phyloP scores from a whole-genome alignment of 352 stramenopile species.

The Phytophthora macrochlamydospora region DNA sequence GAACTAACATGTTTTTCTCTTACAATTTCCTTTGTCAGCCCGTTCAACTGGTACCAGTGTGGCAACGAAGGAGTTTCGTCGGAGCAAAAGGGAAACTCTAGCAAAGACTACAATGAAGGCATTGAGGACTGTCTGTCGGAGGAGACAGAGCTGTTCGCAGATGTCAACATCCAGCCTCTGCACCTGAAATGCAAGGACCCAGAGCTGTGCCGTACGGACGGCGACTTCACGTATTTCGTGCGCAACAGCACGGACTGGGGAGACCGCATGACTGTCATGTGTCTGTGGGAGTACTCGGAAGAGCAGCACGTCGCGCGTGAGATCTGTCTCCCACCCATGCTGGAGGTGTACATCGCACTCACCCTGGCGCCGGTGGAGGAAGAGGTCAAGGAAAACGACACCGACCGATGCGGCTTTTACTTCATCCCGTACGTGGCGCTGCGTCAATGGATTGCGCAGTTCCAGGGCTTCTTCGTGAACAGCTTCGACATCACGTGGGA shows the following conservation, averaged over 20 bases:
- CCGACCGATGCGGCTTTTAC: constrained; percentile 81
- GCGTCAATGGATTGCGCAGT: constrained; percentile 77
- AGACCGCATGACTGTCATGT: constrained; percentile 86
- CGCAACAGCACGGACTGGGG: constrained; percentile 82
- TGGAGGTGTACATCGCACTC: constrained; percentile 68
- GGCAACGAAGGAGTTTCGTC: constrained; percentile 62
- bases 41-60: constrained; percentile 86
- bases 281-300: constrained; percentile 77
- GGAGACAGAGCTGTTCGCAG: constrained; percentile 68
- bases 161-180: constrained; percentile 77
- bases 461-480: constrained; percentile 85
- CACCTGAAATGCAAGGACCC: constrained; percentile 68
- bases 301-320: constrained; percentile 50
- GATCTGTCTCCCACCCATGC: constrained; percentile 77
- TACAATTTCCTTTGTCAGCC: constrained; percentile 35
- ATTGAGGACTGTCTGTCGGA: constrained; percentile 64
- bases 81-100: constrained; percentile 36
- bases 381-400: constrained; percentile 76
- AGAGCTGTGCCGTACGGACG: constrained; percentile 54
- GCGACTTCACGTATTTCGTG: constrained; percentile 78
- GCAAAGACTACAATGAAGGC: constrained; percentile 51
- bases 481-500: constrained; percentile 82
- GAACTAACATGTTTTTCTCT: not conserved
- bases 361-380: constrained; percentile 57
- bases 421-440: constrained; percentile 84